Evolutionary conservation across 1,139 yeast genomes (phyloP).

Genomic region (Sugiyamaella xylanicola): DNA sequence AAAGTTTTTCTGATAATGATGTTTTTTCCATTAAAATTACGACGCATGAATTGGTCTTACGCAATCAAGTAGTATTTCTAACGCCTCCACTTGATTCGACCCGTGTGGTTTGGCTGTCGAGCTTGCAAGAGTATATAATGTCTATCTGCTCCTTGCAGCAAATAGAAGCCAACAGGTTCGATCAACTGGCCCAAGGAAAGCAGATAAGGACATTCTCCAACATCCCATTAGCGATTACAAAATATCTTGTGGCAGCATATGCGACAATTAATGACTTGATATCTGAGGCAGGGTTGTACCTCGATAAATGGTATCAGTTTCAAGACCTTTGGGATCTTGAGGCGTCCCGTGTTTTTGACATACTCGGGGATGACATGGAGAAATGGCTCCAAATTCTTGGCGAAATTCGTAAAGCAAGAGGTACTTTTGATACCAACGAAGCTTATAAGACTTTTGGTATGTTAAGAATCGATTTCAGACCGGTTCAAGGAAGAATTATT

Average conservation of each 20-base stretch:
- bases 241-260: constrained; percentile 29
- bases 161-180: constrained; percentile 41
- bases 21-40: constrained; percentile 14
- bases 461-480: constrained; percentile 49
- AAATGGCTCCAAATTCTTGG: constrained; percentile 54
- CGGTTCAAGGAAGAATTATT: constrained; percentile 57
- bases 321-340: constrained; percentile 64
- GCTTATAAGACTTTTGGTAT: constrained; percentile 47
- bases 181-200: constrained; percentile 18
- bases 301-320: constrained; percentile 56
- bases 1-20: constrained; percentile 4
- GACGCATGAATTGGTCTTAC: constrained; percentile 48
- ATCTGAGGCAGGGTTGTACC: constrained; percentile 43
- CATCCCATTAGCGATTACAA: constrained; percentile 27
- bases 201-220: constrained; percentile 25
- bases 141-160: constrained; percentile 35
- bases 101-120: constrained; percentile 38
- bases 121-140: constrained; percentile 39
- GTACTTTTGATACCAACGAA: constrained; percentile 56
- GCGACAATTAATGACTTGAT: constrained; percentile 33
- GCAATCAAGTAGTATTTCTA: constrained; percentile 50
- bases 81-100: constrained; percentile 48
- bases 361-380: constrained; percentile 45
- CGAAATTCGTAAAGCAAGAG: constrained; percentile 51
- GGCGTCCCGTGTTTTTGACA: constrained; percentile 40